phyloP scores from a whole-genome alignment of 1,284 basidiomycete genomes.

The Xanthoconium separans region DNA sequence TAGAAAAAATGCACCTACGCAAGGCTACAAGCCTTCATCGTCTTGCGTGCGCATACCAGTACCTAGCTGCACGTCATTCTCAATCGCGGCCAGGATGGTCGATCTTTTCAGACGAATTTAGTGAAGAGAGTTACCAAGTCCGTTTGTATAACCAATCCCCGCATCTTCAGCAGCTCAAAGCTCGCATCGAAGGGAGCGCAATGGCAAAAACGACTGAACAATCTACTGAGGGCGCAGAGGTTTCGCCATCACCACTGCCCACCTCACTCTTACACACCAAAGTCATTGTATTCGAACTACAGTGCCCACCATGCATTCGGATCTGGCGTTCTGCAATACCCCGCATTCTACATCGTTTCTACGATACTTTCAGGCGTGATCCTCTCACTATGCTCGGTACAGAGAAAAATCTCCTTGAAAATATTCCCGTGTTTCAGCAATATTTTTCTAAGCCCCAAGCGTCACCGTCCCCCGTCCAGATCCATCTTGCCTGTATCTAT shows the following conservation, averaged over 20 bases:
- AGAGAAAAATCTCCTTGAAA: neutral
- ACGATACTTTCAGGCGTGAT: too few species aligned
- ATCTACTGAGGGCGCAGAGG: neutral
- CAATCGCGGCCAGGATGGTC: neutral
- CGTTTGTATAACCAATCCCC: neutral
- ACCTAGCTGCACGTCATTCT: neutral
- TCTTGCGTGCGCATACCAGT: neutral
- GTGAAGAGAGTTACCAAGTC: conserved; percentile 17
- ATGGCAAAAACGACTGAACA: neutral
- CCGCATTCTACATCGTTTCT: neutral
- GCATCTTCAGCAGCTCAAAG: neutral
- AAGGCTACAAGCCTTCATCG: neutral
- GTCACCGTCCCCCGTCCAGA: neutral
- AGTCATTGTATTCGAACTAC: neutral
- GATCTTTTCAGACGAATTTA: conserved; percentile 9
- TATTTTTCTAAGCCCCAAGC: neutral
- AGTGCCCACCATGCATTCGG: neutral
- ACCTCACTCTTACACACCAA: neutral
- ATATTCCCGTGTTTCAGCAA: neutral
- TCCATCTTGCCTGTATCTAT: neutral
- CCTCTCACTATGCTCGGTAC: rapidly evolving
- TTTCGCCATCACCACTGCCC: neutral
- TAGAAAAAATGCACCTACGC: neutral
- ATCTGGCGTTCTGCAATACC: neutral
- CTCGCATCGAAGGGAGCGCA: neutral